Base-by-base conservation (phyloP, 2,329 filamentous ascomycete species). In the Exophiala viscosa region DNA sequence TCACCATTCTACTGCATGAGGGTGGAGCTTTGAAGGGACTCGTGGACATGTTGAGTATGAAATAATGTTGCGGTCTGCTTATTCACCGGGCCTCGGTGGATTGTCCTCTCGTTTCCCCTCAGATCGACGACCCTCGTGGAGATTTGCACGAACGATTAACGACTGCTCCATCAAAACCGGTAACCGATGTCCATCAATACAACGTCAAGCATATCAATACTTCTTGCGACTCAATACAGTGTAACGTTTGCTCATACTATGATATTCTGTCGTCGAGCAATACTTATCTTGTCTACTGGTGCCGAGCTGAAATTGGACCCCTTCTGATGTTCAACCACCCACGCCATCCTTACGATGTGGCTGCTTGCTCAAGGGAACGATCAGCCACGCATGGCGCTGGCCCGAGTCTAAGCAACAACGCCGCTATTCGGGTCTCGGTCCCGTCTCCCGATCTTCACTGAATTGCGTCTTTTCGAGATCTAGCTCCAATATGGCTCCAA, bases 151-250 rank as follows among this genome's bases (percentile, higher is more conserved):
- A 13, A n/a, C 38, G 46, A 41, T 20, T 14, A 32, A 42, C 28
- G 14, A 20, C 11, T 13, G 31, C 32, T 4, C 43, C 8, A 13
- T 33, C n/a, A 23, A 15, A 17, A 23, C 34, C 35, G 32, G 35
- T 13, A 38, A 18, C 36, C 35, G 43, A 33, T 39, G 39, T 55
- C 48, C 39, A 44, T 51, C 41, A 50, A 47, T 55, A 48, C 39
- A 43, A 51, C 42, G 13, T 36, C 14, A 6, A 23, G 32, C 18
- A 47, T 38, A 36, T 47, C 33, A 38, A 38, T 38, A 28, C 34
- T 33, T 23, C 8, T 38, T 20, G 43, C 44, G 47, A 4, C 31
- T 36, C 14, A 28, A n/a, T 39, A 18, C 34, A 35, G 10, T 51
- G 48, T 51, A 51, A 51, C 48, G 34, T 36, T 49, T 23, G 40